Conservation (phyloP, 306 rosid genomes). For the Quercus wislizeni region DNA sequence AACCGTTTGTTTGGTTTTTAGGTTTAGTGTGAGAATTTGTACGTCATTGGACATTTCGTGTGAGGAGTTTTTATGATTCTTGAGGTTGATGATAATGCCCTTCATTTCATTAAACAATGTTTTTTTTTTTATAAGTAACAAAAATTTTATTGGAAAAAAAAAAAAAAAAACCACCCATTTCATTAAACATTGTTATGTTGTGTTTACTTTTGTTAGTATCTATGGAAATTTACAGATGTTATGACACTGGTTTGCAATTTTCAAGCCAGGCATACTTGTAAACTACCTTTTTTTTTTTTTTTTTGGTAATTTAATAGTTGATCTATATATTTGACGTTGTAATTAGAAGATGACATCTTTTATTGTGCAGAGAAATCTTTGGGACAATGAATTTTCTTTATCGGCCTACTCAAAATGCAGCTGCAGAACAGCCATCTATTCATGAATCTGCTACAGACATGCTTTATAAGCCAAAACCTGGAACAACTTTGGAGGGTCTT, state of each 20-base stretch:
- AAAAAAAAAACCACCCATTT: background rate
- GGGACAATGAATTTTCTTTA: slow-evolving; percentile 72
- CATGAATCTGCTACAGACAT: slow-evolving; percentile 42
- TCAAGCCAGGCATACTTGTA: no score
- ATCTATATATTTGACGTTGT: background rate
- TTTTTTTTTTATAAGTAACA: no score
- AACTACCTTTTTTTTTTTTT: background rate
- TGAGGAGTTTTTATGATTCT: background rate
- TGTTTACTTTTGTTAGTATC: background rate
- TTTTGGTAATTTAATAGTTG: background rate
- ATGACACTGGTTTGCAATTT: background rate
- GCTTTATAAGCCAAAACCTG: slow-evolving; percentile 41
- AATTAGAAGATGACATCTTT: background rate
- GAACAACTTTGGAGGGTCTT: slow-evolving; percentile 47
- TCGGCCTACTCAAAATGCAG: slow-evolving; percentile 48
- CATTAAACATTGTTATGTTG: background rate
- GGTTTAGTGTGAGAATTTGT: background rate
- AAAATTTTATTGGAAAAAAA: no score
- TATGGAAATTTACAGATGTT: background rate
- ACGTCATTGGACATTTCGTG: background rate
- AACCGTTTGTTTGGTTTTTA: background rate
- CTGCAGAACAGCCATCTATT: slow-evolving; percentile 42
- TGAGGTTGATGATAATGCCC: background rate
- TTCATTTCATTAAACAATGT: background rate
- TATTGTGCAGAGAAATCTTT: slow-evolving; percentile 28